These are phyloP conservation scores for Prunus yedoensis DNA, from an alignment of 331 rosid species.

Conservation along the genomic window DNA sequence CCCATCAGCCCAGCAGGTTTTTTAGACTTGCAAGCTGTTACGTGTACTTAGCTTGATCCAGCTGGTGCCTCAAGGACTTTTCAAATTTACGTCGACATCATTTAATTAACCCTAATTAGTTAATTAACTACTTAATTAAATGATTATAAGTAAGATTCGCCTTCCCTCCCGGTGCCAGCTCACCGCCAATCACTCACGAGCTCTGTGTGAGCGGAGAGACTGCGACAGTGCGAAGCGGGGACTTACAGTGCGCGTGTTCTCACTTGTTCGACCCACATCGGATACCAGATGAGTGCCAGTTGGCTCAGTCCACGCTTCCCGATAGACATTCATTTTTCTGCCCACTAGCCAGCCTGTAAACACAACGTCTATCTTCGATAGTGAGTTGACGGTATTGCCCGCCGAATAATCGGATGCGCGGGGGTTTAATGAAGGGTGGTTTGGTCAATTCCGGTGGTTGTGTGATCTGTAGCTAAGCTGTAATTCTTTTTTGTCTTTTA, in stretches of 20 bases:
- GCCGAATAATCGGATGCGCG: neutral
- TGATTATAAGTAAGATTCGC: neutral
- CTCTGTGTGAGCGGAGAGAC: slow-evolving; percentile 7
- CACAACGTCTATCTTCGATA: slow-evolving; percentile 35
- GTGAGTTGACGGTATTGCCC: slow-evolving; percentile 27
- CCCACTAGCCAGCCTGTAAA: slow-evolving; percentile 49
- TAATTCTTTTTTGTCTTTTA: slow-evolving; percentile 45
- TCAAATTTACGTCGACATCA: neutral
- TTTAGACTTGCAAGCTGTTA: neutral
- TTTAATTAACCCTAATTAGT: neutral
- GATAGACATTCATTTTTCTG: slow-evolving; percentile 26
- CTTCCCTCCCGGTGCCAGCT: neutral
- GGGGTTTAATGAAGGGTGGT: neutral
- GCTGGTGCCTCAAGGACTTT: slow-evolving; percentile 14
- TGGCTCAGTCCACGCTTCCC: slow-evolving; percentile 53
- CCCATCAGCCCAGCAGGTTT: neutral
- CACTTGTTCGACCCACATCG: slow-evolving; percentile 49
- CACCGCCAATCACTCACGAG: slow-evolving; percentile 43
- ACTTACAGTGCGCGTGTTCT: slow-evolving; percentile 20
- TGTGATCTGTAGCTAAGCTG: slow-evolving; percentile 58
- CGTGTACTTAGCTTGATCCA: slow-evolving; percentile 28
- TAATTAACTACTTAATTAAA: neutral
- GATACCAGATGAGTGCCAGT: slow-evolving; percentile 62
- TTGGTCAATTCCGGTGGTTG: neutral
- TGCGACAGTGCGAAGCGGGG: neutral